Conservation (phyloP, 768 basidiomycete genomes). For the Amanita pseudoporphyria region DNA sequence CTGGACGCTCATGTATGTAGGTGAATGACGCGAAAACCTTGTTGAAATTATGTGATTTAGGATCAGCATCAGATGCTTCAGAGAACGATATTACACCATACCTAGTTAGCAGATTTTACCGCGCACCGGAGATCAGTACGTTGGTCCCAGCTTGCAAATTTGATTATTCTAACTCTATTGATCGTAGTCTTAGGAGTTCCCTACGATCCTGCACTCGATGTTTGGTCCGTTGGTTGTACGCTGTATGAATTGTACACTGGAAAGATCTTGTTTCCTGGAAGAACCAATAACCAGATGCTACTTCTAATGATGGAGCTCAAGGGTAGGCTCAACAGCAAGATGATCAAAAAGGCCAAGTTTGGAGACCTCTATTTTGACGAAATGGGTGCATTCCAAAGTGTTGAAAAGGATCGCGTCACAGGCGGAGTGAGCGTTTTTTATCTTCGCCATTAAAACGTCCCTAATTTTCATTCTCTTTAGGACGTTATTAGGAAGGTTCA, state of each 20-base stretch:
- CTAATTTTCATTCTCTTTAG: slow-evolving; percentile 29
- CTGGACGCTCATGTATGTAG: slow-evolving; percentile 27
- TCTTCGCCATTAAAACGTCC: slow-evolving; percentile 1
- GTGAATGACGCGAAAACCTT: slow-evolving; percentile 93
- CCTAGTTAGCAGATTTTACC: slow-evolving; percentile 94
- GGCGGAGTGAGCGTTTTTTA: slow-evolving; percentile 53
- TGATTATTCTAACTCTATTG: slow-evolving; percentile 7
- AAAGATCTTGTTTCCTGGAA: slow-evolving; percentile 95
- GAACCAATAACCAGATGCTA: slow-evolving; percentile 97
- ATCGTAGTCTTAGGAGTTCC: slow-evolving; percentile 82
- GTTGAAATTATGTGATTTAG: slow-evolving; percentile 91
- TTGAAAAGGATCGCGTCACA: slow-evolving; percentile 78
- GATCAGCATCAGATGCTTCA: slow-evolving; percentile 90
- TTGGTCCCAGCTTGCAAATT: slow-evolving; percentile 4
- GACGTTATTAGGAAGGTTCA: slow-evolving; percentile 75
- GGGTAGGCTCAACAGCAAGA: slow-evolving; percentile 85
- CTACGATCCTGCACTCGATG: slow-evolving; percentile 87
- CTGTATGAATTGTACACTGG: slow-evolving; percentile 94
- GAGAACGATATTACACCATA: slow-evolving; percentile 99
- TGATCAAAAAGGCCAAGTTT: slow-evolving; percentile 93
- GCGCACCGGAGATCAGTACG: slow-evolving; percentile 97
- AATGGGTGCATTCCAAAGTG: slow-evolving; percentile 73
- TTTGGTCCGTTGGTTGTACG: slow-evolving; percentile 98
- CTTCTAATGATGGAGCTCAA: slow-evolving; percentile 97
- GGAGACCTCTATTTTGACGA: slow-evolving; percentile 93